Conservation (phyloP, 345 rosid genomes). For the Acer campestre region DNA sequence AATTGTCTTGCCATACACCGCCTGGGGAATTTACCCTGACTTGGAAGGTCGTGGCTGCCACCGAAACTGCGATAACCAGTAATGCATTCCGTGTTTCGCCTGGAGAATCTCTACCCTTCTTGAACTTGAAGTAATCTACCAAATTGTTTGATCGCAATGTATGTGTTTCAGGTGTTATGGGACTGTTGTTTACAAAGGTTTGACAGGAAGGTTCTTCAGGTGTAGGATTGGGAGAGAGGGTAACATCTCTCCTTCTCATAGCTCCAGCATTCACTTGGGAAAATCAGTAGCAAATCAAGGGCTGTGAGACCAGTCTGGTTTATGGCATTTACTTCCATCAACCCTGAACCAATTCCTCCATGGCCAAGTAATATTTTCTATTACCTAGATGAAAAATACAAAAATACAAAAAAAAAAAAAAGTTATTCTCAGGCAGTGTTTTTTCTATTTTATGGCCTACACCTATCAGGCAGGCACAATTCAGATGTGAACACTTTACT, state of each 20-base stretch:
- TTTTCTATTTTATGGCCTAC: too few species aligned
- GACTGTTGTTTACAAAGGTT: background rate
- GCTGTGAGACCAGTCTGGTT: constrained; percentile 52
- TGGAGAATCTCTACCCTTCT: constrained; percentile 57
- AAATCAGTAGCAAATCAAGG: constrained; percentile 44
- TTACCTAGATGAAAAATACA: constrained; percentile 28
- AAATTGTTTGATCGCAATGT: too few species aligned
- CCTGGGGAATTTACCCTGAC: constrained; percentile 55
- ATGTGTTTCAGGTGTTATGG: constrained; percentile 24
- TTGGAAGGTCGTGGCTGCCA: constrained; percentile 54
- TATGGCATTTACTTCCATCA: constrained; percentile 43
- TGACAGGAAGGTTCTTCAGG: background rate
- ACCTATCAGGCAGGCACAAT: too few species aligned
- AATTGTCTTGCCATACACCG: constrained; percentile 55
- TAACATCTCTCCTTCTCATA: constrained; percentile 28
- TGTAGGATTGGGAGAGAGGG: background rate
- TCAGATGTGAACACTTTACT: too few species aligned
- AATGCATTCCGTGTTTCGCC: constrained; percentile 48
- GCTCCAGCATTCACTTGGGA: too few species aligned
- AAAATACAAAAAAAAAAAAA: too few species aligned
- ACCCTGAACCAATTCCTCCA: background rate
- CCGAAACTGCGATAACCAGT: constrained; percentile 49
- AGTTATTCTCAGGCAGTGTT: too few species aligned
- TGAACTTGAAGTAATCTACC: too few species aligned
- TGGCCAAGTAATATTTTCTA: too few species aligned